Percentiles rank a stretch among this genome's conserved stretches.
These are phyloP conservation scores for Taiozyma sp. DNA, from an alignment of 1,139 yeast genomes.

Conservation along the genomic window DNA sequence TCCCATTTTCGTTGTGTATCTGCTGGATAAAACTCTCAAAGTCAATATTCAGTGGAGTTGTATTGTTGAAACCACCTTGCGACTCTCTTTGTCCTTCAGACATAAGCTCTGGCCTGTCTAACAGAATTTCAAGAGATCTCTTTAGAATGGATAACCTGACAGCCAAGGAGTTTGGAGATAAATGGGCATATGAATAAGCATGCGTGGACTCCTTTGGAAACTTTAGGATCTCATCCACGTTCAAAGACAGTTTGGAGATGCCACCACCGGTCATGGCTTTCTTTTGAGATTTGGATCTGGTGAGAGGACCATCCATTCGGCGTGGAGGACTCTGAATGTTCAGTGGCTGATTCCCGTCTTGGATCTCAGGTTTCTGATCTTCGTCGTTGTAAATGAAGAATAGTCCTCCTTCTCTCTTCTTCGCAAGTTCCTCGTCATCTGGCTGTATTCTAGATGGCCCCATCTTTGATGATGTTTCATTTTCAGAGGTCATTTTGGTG, in stretches of 20 bases:
- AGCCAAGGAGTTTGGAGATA: constrained; percentile 77
- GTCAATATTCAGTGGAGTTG: constrained; percentile 19
- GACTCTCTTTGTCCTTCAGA: constrained; percentile 1
- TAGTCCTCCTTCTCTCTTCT: not conserved
- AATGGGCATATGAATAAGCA: constrained; percentile 79
- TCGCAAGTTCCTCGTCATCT: not conserved
- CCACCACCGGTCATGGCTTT: constrained; percentile 13
- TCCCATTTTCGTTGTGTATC: constrained; percentile 33
- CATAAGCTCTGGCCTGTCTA: constrained; percentile 56
- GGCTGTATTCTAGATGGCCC: not conserved
- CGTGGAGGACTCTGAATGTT: not conserved
- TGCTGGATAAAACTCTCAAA: constrained; percentile 21
- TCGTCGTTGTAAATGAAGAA: constrained; percentile 15
- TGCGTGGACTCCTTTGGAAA: constrained; percentile 81
- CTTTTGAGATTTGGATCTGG: constrained; percentile 4
- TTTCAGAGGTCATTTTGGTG: not conserved
- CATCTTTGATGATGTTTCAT: not conserved
- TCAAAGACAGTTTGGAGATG: constrained; percentile 21
- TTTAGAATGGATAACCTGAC: constrained; percentile 70
- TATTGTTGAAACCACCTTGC: constrained; percentile 1
- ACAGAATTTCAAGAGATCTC: constrained; percentile 66
- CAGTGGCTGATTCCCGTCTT: not conserved
- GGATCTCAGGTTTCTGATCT: constrained; percentile 6
- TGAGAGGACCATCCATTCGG: not conserved
- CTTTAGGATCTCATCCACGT: constrained; percentile 36